Evolutionary conservation across 2,329 filamentous ascomycete species (phyloP).

Genomic region (Paecilomyces formosus): DNA sequence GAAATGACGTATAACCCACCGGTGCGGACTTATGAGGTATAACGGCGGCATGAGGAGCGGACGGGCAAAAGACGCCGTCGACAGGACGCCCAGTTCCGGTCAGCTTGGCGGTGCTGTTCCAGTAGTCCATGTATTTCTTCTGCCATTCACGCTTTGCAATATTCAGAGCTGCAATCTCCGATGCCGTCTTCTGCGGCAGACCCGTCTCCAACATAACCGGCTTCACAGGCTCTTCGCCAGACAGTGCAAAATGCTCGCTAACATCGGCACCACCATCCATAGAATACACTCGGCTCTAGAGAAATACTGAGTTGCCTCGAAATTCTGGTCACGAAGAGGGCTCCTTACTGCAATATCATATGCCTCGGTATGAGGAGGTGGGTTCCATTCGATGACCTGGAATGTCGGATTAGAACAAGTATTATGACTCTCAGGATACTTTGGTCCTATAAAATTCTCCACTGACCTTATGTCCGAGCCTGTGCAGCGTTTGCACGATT

Average conservation of each 20-base stretch:
- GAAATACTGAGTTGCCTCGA: slow-evolving; percentile 8
- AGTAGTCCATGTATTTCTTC: slow-evolving; percentile 56
- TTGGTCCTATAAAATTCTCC: too few species aligned
- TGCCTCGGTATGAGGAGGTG: slow-evolving; percentile 41
- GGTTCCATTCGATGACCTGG: slow-evolving; percentile 51
- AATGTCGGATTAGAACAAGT: neutral
- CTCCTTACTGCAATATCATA: slow-evolving; percentile 32
- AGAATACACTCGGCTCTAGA: slow-evolving; percentile 14
- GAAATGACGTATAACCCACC: slow-evolving; percentile 37
- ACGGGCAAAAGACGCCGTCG: slow-evolving; percentile 42
- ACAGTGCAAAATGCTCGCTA: slow-evolving; percentile 43
- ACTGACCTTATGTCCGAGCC: slow-evolving; percentile 44
- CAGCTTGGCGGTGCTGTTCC: slow-evolving; percentile 48
- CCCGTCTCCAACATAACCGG: slow-evolving; percentile 34
- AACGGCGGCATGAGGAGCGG: slow-evolving; percentile 35
- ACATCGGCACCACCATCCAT: slow-evolving; percentile 47
- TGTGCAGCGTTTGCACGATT: slow-evolving; percentile 42
- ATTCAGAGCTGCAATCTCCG: slow-evolving; percentile 42
- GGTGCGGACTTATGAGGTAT: slow-evolving; percentile 38
- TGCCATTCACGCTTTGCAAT: slow-evolving; percentile 49
- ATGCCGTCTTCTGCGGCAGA: slow-evolving; percentile 31
- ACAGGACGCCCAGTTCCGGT: slow-evolving; percentile 47
- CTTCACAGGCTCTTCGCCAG: slow-evolving; percentile 46
- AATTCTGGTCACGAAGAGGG: neutral
- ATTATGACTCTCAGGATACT: neutral